Evolutionary conservation across 108 stramenopile species (phyloP).

Genomic region (Pseudonitzschia pungens): DNA sequence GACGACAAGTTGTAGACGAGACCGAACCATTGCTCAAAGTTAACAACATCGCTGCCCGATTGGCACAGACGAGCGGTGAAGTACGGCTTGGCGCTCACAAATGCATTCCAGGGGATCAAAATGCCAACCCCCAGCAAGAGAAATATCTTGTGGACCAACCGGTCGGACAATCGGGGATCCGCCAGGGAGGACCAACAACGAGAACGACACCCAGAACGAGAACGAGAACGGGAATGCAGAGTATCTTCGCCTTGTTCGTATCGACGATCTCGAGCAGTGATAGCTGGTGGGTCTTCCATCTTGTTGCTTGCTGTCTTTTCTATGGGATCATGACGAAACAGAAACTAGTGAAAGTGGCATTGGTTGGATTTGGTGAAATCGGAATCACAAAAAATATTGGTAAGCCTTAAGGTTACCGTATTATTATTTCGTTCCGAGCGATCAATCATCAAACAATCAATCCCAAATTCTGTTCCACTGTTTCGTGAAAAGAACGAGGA

Average conservation of each 20-base stretch:
- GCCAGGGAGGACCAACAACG: neutral
- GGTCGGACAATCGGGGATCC: constrained; percentile 1
- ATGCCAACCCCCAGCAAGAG: constrained; percentile 37
- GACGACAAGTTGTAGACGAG: constrained; percentile 51
- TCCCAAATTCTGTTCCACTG: no score
- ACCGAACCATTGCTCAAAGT: constrained; percentile 52
- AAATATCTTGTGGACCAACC: constrained; percentile 4
- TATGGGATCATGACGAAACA: no score
- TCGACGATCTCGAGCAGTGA: neutral
- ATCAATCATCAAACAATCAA: no score
- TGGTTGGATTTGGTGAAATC: no score
- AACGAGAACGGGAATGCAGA: no score
- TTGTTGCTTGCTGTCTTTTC: no score
- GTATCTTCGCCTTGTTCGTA: no score
- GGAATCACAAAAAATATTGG: no score
- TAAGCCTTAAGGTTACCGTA: no score
- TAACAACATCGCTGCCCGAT: constrained; percentile 13
- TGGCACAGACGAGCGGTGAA: constrained; percentile 45
- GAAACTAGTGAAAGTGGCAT: no score
- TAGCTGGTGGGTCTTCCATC: neutral
- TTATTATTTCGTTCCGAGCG: no score
- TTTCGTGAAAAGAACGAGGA: no score
- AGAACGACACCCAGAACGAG: neutral
- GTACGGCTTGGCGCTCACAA: constrained; percentile 61
- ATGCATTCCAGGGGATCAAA: constrained; percentile 72